Conservation (phyloP, 202 grass and related monocot species). For the Carex arenaria region DNA sequence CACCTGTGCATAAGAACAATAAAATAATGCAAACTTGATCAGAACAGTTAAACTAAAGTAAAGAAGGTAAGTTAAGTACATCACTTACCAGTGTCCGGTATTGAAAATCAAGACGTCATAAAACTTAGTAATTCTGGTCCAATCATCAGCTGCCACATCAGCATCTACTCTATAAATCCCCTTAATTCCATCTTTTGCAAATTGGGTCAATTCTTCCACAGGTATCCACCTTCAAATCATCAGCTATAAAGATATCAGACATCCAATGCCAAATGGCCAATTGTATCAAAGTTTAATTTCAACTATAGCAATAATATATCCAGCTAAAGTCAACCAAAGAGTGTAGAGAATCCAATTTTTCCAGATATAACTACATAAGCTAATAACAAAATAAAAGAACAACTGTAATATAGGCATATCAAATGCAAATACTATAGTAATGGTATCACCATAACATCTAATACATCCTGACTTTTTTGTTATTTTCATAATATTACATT, state of each 20-base stretch:
- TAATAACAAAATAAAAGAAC: too few relatives aligned
- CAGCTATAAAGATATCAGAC: constrained; percentile 39
- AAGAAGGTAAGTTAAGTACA: not conserved
- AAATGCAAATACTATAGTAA: too few relatives aligned
- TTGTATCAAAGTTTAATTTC: not conserved
- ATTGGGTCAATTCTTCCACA: constrained; percentile 34
- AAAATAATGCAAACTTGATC: not conserved
- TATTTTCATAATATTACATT: too few relatives aligned
- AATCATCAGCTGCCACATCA: constrained; percentile 72
- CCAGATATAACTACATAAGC: too few relatives aligned
- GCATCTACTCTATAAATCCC: constrained; percentile 69
- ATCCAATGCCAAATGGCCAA: not conserved
- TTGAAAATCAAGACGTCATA: constrained; percentile 92
- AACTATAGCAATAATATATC: not conserved
- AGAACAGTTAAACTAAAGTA: constrained; percentile 4
- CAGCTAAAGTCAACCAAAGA: not conserved
- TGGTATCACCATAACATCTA: too few relatives aligned
- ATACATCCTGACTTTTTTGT: too few relatives aligned
- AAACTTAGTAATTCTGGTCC: constrained; percentile 70
- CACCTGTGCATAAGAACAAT: constrained; percentile 50
- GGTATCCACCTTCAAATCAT: constrained; percentile 88
- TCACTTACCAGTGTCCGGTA: constrained; percentile 90
- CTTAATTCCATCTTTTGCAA: constrained; percentile 48
- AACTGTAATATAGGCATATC: too few relatives aligned
- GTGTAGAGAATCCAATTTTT: not conserved